Base-by-base conservation (phyloP, 352 stramenopile species). In the Globisporangium barbulae region DNA sequence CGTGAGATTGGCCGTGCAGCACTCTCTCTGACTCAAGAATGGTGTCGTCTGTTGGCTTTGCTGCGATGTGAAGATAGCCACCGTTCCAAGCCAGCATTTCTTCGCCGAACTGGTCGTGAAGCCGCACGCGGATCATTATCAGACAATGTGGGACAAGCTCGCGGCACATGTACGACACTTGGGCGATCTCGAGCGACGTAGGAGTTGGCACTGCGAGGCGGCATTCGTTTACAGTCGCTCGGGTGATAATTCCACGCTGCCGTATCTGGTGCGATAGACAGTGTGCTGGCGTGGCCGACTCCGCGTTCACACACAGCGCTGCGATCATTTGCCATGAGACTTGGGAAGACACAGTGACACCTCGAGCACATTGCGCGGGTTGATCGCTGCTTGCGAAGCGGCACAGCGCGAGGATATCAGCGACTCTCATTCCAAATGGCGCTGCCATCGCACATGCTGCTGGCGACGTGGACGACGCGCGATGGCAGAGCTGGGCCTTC, bases 31-130 rank as follows among this genome's bases (percentile, higher is more conserved):
- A 33, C 19, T 58, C 61, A 17, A 55, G 17, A 22, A 12, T 39
- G 25, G 54, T 61, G 13, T 31, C 45, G 2, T 8, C 44, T 21
- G 25, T 64, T 21, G 35, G 41, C 22, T 22, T 55, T 55, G 67
- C 72, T 7, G 41, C 33, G 8, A 76, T 33, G 42, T 76, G 48
- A 7, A 89, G 44, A 35, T 76, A 75, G 10, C 71, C 67, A 19
- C 48, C 48, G 9, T 28, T 68, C 59, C 65, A 57, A 15, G 2
- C 62, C 19, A 62, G 22, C 67, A 90, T 78, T 2, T 71, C 55
- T 49, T 79, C 63, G 31, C 71, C 73, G 28, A 85, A 91, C 68
- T 91, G 83, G 58, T 89, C 78, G 7, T 86, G 45, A 12, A 86
- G 67, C 15, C 72, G 68, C 15, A 85, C 6, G 28, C 70, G 62